Conservation (phyloP, 2,329 filamentous ascomycete species). For the Phaeosphaeria sp. region DNA sequence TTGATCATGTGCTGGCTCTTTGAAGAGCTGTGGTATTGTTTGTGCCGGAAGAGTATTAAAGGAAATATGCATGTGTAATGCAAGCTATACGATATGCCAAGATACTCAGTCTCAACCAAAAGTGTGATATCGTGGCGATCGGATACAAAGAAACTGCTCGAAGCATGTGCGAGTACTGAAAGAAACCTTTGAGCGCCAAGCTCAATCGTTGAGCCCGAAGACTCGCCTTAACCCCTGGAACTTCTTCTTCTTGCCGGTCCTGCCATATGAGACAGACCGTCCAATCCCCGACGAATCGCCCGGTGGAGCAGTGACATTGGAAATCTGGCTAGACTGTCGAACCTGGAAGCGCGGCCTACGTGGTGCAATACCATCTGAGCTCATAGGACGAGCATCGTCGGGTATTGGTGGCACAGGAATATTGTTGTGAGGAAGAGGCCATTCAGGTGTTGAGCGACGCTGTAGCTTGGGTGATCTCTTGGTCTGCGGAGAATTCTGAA, state of each 20-base stretch:
- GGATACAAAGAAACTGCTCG: neutral
- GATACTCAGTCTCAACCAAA: neutral
- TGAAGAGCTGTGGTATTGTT: neutral
- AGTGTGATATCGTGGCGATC: neutral
- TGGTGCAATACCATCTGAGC: slow-evolving; percentile 35
- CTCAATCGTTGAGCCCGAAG: slow-evolving; percentile 65
- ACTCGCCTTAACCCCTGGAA: slow-evolving; percentile 71
- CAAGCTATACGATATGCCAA: neutral
- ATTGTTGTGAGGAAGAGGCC: slow-evolving; percentile 53
- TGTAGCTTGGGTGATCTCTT: slow-evolving; percentile 54
- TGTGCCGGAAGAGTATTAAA: neutral
- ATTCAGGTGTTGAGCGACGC: slow-evolving; percentile 55
- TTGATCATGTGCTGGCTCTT: neutral
- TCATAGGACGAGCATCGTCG: slow-evolving; percentile 36
- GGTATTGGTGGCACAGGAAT: slow-evolving; percentile 33
- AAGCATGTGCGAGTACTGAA: neutral
- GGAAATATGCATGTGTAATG: neutral
- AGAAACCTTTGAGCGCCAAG: neutral
- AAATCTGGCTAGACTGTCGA: slow-evolving; percentile 28
- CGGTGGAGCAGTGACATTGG: slow-evolving; percentile 31
- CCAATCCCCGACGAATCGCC: slow-evolving; percentile 25
- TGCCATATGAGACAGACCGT: slow-evolving; percentile 30
- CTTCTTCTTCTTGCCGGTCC: slow-evolving; percentile 65
- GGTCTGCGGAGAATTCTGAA: slow-evolving; percentile 15
- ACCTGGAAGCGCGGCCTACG: slow-evolving; percentile 30